These are phyloP conservation scores for Trichoderma cornu-damae DNA, from an alignment of 2,329 filamentous ascomycete genomes.

Conservation along the genomic window DNA sequence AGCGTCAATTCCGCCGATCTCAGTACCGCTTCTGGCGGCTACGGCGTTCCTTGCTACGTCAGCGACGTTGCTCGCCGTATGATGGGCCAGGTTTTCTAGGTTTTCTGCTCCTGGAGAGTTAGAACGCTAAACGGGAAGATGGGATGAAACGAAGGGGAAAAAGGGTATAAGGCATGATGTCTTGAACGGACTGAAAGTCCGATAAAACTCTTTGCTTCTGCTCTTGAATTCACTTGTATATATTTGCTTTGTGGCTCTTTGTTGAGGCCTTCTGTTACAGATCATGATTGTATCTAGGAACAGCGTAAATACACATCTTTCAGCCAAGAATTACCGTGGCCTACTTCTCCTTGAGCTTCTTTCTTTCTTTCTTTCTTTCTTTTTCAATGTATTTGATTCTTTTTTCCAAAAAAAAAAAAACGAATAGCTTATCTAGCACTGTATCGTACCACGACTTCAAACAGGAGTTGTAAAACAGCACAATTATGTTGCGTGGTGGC, in stretches of 20 bases:
- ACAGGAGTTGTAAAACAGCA: too few relatives aligned
- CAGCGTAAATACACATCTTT: not conserved
- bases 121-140: not conserved
- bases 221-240: constrained; percentile 4
- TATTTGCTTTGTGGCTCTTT: not conserved
- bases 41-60: constrained; percentile 11
- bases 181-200: not conserved
- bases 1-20: not conserved
- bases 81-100: constrained; percentile 3
- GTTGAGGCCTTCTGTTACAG: not conserved
- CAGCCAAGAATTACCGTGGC: not conserved
- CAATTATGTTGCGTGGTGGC: too few relatives aligned
- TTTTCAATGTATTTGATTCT: not conserved
- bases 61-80: constrained; percentile 5
- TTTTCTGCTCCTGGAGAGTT: too few relatives aligned
- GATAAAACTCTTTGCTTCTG: not conserved
- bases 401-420: too few relatives aligned
- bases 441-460: too few relatives aligned
- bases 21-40: constrained; percentile 2
- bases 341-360: not conserved
- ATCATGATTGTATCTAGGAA: constrained; percentile 8
- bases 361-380: not conserved
- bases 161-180: not conserved
- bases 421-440: too few relatives aligned
- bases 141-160: not conserved